Evolutionary conservation across 495 filamentous ascomycete genomes (phyloP).

Genomic region (Hypoxylon intermedium): DNA sequence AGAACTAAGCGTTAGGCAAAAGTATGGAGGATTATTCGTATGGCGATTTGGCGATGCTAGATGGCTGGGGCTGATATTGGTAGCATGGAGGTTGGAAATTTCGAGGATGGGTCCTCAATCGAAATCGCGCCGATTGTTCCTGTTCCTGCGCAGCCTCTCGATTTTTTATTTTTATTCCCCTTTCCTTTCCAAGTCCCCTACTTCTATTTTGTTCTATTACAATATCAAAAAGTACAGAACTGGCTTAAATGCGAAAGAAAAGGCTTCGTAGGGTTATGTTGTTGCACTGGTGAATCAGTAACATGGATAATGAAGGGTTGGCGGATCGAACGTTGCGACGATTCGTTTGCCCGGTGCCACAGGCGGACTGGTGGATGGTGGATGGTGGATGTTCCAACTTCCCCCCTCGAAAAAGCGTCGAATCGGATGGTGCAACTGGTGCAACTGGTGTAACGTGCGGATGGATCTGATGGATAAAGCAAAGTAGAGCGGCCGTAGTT

Average conservation of each 20-base stretch:
- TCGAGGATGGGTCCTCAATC: constrained; percentile 32
- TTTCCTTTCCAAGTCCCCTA: constrained; percentile 19
- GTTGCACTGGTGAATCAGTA: constrained; percentile 13
- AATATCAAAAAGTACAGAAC: constrained; percentile 2
- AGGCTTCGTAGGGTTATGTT: neutral
- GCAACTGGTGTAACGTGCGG: neutral
- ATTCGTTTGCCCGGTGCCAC: constrained; percentile 27
- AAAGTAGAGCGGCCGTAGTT: constrained; percentile 6
- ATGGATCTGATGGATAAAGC: neutral
- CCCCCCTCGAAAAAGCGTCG: constrained; percentile 26
- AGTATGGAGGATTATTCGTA: constrained; percentile 18
- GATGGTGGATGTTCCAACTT: too few relatives aligned
- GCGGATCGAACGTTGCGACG: constrained; percentile 35
- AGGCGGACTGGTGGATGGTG: constrained; percentile 5
- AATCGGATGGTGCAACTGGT: constrained; percentile 1
- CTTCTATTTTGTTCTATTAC: constrained; percentile 15
- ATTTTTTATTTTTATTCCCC: constrained; percentile 24
- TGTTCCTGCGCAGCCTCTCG: constrained; percentile 34
- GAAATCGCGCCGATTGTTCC: constrained; percentile 32
- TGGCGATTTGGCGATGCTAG: constrained; percentile 15
- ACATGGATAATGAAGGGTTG: constrained; percentile 26
- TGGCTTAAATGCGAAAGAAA: constrained; percentile 5
- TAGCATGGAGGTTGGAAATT: constrained; percentile 38
- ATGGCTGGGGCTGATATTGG: constrained; percentile 35
- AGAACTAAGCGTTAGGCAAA: constrained; percentile 10